Base-by-base conservation (phyloP, 2,329 filamentous ascomycete genomes). In the Aspergillus pseudonomiae region DNA sequence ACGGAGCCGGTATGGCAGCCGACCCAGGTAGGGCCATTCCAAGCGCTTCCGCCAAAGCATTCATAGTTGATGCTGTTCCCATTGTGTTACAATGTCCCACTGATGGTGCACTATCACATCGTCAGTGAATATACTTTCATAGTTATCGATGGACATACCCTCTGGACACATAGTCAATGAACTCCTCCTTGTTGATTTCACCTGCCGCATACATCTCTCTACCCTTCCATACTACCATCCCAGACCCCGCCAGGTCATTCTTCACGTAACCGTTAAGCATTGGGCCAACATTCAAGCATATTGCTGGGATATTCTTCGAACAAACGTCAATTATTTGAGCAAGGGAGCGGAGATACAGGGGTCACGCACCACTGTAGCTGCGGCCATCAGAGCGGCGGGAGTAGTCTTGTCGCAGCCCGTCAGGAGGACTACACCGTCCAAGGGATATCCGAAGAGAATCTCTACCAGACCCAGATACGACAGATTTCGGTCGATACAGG, bases 401-500 rank as follows among this genome's bases (percentile, higher is more conserved):
- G 82, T 84, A 6, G 82, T 85, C 77, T 85, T 85, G 66, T 85
- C 83, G 71, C 83, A 85, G 10, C 83, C 83, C 0, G 83, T 84
- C 57, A 84, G 74, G 30, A 84, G 71, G 19, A 85, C 82, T 26
- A 85, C 79, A 26, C 82, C 83, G 67, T 85, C 83, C 56, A 85
- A 73, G 4, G 81, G 81, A 72, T 84, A 84, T 0, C 78, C 80
- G 61, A 79, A 76, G 45, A 85, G 73, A 21, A 84, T 70, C 70
- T 85, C 83, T 21, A 84, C 82, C 34, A 84, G 73, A 12, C 77
- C 74, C 28, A 85, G 71, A 70, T 84, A 84, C 1, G 80, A 77
- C 59, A 85, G 70, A 65, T 85, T 85, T 10, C 83, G 76, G 70
- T 85, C 83, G 52, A 85, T 74, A 16, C 80, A 80, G 0, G 83